These are phyloP conservation scores for Cytospora piceae DNA, from an alignment of 2,329 filamentous ascomycete species.

Conservation along the genomic window DNA sequence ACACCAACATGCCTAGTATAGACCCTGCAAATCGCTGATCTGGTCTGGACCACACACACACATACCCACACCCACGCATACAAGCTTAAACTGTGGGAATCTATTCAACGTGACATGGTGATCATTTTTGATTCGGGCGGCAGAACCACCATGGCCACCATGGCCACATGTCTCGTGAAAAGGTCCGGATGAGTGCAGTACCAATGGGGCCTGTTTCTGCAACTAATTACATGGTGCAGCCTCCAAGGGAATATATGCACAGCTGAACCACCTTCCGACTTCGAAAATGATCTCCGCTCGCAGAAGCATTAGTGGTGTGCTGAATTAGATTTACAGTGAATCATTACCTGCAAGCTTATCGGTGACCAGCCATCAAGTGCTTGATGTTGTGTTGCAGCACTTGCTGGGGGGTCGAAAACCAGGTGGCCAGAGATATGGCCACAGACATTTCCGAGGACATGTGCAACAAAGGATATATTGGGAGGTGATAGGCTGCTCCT, in stretches of 20 bases:
- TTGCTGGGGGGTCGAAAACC: neutral
- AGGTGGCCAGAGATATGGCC: neutral
- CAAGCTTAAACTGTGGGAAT: neutral
- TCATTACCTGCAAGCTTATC: conserved; percentile 1
- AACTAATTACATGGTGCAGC: neutral
- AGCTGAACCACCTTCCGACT: conserved; percentile 22
- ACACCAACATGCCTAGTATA: neutral
- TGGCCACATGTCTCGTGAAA: neutral
- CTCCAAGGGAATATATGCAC: conserved; percentile 1
- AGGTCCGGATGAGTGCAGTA: neutral
- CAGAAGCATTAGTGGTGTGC: conserved; percentile 3
- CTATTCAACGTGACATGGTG: conserved; percentile 9
- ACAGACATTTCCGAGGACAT: neutral
- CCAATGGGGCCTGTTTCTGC: neutral
- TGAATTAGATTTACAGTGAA: neutral
- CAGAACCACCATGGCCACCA: neutral
- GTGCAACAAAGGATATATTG: neutral
- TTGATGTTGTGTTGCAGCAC: neutral
- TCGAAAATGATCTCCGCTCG: conserved; percentile 18
- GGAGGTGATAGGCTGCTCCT: neutral
- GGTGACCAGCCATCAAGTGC: conserved; percentile 3
- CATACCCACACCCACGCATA: neutral
- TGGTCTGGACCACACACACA: conserved; percentile 10
- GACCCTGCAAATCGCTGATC: neutral
- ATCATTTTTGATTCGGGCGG: conserved; percentile 3